phyloP scores from a whole-genome alignment of 2,329 filamentous ascomycete genomes.

The Trichoderma asperellum region DNA sequence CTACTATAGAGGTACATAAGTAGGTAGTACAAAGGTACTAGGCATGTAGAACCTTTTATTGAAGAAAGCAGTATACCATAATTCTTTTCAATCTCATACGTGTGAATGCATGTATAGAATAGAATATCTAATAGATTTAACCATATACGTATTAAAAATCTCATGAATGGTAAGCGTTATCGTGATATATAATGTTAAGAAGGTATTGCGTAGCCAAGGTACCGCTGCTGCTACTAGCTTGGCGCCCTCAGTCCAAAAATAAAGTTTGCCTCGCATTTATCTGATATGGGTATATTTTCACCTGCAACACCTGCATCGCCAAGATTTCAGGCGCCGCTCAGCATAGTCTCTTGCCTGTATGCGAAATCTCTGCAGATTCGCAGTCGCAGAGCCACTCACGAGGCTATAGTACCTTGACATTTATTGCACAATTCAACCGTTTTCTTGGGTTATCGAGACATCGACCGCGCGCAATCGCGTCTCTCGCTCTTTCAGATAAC shows the following conservation, averaged over 20 bases:
- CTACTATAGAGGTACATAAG: too few species aligned
- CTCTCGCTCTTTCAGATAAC: not conserved
- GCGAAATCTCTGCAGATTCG: not conserved
- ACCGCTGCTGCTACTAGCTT: not conserved
- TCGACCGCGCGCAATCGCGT: conserved; percentile 7
- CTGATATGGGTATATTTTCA: not conserved
- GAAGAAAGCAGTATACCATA: not conserved
- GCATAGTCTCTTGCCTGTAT: not conserved
- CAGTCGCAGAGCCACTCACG: not conserved
- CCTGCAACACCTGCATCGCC: not conserved
- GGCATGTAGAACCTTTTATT: not conserved
- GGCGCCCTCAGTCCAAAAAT: not conserved
- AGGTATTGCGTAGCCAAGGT: not conserved
- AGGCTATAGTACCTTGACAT: too few species aligned
- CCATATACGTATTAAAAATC: not conserved
- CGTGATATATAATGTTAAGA: not conserved
- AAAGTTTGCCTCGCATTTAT: conserved; percentile 5
- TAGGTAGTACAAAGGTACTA: too few species aligned
- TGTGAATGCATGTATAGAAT: not conserved
- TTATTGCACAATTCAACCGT: not conserved
- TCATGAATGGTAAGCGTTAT: not conserved
- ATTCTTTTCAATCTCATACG: not conserved
- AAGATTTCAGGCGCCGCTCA: not conserved
- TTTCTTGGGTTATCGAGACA: not conserved
- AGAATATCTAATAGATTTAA: not conserved